phyloP scores from a whole-genome alignment of 2,329 filamentous ascomycete species.

The Calonectria pseudoturangicola region DNA sequence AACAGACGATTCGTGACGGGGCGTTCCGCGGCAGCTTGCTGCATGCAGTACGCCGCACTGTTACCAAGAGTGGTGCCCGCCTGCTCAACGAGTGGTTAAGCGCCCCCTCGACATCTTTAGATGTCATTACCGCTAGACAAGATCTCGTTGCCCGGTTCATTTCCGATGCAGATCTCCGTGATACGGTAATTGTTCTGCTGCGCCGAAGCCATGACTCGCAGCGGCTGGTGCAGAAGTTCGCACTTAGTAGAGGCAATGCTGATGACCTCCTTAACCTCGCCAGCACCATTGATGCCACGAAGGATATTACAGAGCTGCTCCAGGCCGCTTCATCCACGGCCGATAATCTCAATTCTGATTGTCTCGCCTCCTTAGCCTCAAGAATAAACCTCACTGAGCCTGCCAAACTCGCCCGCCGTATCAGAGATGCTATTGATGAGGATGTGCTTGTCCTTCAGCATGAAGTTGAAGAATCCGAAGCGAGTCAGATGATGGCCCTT shows the following conservation, averaged over 20 bases:
- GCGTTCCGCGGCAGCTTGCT: constrained; percentile 88
- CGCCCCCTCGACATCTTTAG: constrained; percentile 91
- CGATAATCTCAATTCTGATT: constrained; percentile 52
- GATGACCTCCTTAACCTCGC: constrained; percentile 92
- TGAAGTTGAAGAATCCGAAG: constrained; percentile 82
- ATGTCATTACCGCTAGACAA: constrained; percentile 85
- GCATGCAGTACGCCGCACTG: constrained; percentile 91
- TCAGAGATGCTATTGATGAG: constrained; percentile 90
- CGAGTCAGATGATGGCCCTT: constrained; percentile 81
- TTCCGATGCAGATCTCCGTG: constrained; percentile 78
- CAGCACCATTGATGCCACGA: constrained; percentile 85
- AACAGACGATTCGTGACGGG: constrained; percentile 88
- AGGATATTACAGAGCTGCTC: constrained; percentile 75
- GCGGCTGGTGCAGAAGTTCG: constrained; percentile 94
- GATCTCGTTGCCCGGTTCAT: constrained; percentile 88
- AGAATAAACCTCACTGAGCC: constrained; percentile 82
- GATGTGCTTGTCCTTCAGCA: constrained; percentile 91
- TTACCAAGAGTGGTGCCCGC: constrained; percentile 92
- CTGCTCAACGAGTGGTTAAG: constrained; percentile 90
- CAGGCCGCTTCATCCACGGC: constrained; percentile 46
- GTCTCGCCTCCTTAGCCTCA: constrained; percentile 67
- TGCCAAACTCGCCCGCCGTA: constrained; percentile 79
- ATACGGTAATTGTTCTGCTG: constrained; percentile 81
- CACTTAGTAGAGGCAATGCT: constrained; percentile 91
- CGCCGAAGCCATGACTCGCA: constrained; percentile 89